phyloP scores from a whole-genome alignment of 106 monocot species.

The Narthecium ossifragum region DNA sequence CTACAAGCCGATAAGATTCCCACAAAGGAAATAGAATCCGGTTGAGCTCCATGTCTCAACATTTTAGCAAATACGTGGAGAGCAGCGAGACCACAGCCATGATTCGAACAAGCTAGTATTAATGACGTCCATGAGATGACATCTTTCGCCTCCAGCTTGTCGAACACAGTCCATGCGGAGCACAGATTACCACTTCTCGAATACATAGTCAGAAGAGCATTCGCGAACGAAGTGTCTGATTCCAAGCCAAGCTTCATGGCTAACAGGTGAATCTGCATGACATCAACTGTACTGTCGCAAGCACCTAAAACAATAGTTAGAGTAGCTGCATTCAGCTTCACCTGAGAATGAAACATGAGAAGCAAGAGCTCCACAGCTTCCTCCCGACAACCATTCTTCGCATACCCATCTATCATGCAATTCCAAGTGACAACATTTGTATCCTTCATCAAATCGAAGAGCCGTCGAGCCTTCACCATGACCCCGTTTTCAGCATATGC shows the following conservation, averaged over 20 bases:
- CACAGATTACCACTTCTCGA: conserved; percentile 25
- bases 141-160: conserved; percentile 24
- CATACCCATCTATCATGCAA: conserved; percentile 30
- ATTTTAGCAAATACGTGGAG: conserved; percentile 23
- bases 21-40: conserved; percentile 25
- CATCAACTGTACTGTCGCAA: conserved; percentile 1
- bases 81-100: conserved; percentile 24
- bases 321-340: conserved; percentile 20
- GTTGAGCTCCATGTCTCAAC: conserved; percentile 20
- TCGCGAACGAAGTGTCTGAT: conserved; percentile 13
- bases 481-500: conserved; percentile 20
- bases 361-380: conserved; percentile 24
- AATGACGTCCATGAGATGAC: conserved; percentile 38
- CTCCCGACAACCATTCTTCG: conserved; percentile 8
- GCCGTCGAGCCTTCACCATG: conserved; percentile 11
- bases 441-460: conserved; percentile 31
- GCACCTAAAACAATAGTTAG: conserved; percentile 31
- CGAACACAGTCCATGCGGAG: conserved; percentile 21
- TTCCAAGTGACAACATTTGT: conserved; percentile 39
- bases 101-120: conserved; percentile 28
- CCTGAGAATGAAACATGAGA: conserved; percentile 19
- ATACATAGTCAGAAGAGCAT: conserved; percentile 36
- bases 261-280: conserved; percentile 17
- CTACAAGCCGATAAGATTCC: conserved; percentile 33
- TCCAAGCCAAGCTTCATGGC: conserved; percentile 18